Conservation (phyloP, 805 yeast species). For the Candida namnaoensis region DNA sequence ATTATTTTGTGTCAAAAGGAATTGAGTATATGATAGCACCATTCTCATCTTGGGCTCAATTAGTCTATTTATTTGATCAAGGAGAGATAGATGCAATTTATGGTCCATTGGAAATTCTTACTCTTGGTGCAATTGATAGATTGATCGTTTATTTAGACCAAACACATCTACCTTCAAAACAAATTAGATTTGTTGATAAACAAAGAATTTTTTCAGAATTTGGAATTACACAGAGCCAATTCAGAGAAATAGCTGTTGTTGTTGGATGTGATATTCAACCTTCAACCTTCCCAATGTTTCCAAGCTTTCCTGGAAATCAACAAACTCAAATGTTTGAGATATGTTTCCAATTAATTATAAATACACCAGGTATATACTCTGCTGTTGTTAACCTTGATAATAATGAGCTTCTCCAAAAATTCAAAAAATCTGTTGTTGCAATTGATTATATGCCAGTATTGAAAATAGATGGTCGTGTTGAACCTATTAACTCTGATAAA, state of each 20-base stretch:
- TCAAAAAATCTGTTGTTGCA: slow-evolving; percentile 61
- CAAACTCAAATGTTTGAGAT: slow-evolving; percentile 20
- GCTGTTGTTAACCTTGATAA: slow-evolving; percentile 37
- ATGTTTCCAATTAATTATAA: slow-evolving; percentile 28
- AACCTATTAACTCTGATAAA: slow-evolving; percentile 28
- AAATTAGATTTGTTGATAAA: slow-evolving; percentile 61
- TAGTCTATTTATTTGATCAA: slow-evolving; percentile 57
- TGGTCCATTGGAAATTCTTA: slow-evolving; percentile 76
- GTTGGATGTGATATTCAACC: slow-evolving; percentile 77
- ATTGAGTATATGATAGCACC: slow-evolving; percentile 76
- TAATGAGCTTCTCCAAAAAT: slow-evolving; percentile 36
- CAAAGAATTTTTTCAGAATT: slow-evolving; percentile 51
- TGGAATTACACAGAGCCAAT: slow-evolving; percentile 51
- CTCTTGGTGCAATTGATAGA: slow-evolving; percentile 54
- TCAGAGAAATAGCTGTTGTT: slow-evolving; percentile 67
- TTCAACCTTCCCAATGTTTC: slow-evolving; percentile 41
- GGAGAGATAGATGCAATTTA: slow-evolving; percentile 63
- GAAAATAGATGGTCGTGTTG: slow-evolving; percentile 60
- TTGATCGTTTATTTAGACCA: slow-evolving; percentile 58
- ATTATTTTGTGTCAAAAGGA: slow-evolving; percentile 42
- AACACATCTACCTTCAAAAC: slow-evolving; percentile 31
- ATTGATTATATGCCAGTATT: slow-evolving; percentile 69
- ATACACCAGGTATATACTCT: slow-evolving; percentile 39
- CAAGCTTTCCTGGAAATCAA: slow-evolving; percentile 19
- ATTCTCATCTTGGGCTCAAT: slow-evolving; percentile 69